Percentiles rank a stretch among this genome's conserved stretches.
These are phyloP conservation scores for Setaria viridis DNA, from an alignment of 202 grass and related monocot species.

Conservation along the genomic window DNA sequence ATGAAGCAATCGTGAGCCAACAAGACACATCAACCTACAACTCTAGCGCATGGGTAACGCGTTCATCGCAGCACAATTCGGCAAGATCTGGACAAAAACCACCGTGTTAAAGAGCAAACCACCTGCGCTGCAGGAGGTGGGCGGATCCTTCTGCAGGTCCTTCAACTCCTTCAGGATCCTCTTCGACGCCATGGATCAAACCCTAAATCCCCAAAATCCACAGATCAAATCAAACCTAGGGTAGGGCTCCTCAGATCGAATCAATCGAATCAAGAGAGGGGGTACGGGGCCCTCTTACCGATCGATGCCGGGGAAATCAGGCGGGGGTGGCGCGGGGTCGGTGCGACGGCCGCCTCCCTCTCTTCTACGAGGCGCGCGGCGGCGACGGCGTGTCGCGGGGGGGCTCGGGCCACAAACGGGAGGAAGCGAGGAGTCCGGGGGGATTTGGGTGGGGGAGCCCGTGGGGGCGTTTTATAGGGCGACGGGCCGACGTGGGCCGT, in stretches of 20 bases:
- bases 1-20: too few relatives aligned
- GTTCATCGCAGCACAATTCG: not conserved
- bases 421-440: slow-evolving; percentile 48
- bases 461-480: slow-evolving; percentile 37
- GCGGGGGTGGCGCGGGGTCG: not conserved
- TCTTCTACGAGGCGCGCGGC: slow-evolving; percentile 27
- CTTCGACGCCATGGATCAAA: slow-evolving; percentile 87
- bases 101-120: slow-evolving; percentile 29
- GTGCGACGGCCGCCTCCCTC: slow-evolving; percentile 39
- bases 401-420: slow-evolving; percentile 30
- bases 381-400: slow-evolving; percentile 33
- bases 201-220: slow-evolving; percentile 50
- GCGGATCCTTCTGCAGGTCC: slow-evolving; percentile 93
- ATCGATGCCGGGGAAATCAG: slow-evolving; percentile 19
- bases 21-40: not conserved
- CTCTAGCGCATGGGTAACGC: not conserved
- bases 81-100: slow-evolving; percentile 48
- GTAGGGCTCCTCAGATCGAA: not conserved
- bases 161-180: slow-evolving; percentile 93
- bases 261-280: not conserved
- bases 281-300: not conserved
- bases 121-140: slow-evolving; percentile 90
- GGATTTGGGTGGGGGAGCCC: slow-evolving; percentile 19
- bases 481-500: not conserved
- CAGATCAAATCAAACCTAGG: slow-evolving; percentile 40